Base-by-base conservation (phyloP, 768 basidiomycete species). In the Suillus alpinus region DNA sequence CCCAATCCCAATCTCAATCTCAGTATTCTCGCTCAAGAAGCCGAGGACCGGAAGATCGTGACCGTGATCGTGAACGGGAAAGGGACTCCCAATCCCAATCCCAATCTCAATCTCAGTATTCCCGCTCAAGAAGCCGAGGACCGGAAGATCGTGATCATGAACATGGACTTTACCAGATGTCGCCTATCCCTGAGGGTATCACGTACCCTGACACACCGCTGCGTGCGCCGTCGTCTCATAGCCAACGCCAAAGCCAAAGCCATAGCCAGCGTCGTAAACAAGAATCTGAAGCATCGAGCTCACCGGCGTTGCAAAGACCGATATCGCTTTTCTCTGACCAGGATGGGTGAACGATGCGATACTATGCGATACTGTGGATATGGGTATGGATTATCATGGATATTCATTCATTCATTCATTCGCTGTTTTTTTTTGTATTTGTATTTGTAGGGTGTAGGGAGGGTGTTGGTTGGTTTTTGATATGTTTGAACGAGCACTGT, bases 301-400 rank as follows among this genome's bases (percentile, higher is more conserved):
- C 72, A 40, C 73, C 72, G 6, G 73, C 72, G 14, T 64, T 73
- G 0, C 61, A 62, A 49, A 67, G 72, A 13, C 72, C 73, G 5
- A 73, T 73, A 18, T 73, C 72, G 23, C 65, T 75, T 2, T 75
- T 73, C 20, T 58, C 34, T 26, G 59, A 61, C 34, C 47, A 56
- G 8, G 58, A 53, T 53, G 58, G 16, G 9, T 50, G 31, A 39
- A 39, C 16, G 9, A 39, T 26, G 26, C 26, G 26, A 26, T 26
- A 3, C 26, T 26, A 3, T n/a, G n/a, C n/a, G n/a, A n/a, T n/a
- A n/a, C n/a, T n/a, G n/a, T n/a, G n/a, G n/a, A n/a, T n/a, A n/a
- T n/a, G n/a, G n/a, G n/a, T n/a, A n/a, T n/a, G n/a, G n/a, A n/a
- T n/a, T n/a, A n/a, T n/a, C n/a, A n/a, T 44, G 44, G 20, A 23